Percentiles rank a stretch among this genome's conserved stretches.
These are phyloP conservation scores for Lachancea dasiensis DNA, from an alignment of 805 yeast genomes.

Conservation along the genomic window DNA sequence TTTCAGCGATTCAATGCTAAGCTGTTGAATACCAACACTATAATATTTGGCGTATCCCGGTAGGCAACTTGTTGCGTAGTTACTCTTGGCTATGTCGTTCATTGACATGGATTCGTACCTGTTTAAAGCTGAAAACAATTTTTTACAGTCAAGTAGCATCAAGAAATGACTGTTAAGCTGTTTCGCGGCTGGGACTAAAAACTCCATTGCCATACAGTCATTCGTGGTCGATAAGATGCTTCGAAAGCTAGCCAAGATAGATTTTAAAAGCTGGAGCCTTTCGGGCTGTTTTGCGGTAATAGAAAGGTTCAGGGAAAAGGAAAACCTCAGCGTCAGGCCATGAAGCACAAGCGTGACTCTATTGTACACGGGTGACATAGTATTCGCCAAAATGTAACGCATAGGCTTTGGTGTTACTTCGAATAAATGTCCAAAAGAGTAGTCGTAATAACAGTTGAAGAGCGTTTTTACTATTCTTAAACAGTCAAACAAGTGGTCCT, in stretches of 20 bases:
- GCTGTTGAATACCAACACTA: constrained; percentile 1
- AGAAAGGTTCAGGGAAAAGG: constrained; percentile 1
- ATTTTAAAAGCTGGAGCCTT: neutral
- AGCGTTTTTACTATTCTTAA: no score
- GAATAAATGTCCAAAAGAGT: constrained; percentile 1
- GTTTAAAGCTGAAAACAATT: neutral
- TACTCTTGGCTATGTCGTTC: no score
- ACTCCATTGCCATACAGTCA: constrained; percentile 3
- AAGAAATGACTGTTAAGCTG: neutral
- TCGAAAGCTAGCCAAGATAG: constrained; percentile 1
- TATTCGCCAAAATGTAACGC: constrained; percentile 6
- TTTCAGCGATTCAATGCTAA: neutral
- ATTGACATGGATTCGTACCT: no score
- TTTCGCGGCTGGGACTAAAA: constrained; percentile 1
- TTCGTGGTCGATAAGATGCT: neutral
- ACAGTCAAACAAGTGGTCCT: constrained; percentile 6
- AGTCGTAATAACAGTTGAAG: no score
- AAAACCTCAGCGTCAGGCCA: constrained; percentile 8
- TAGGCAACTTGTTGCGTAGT: no score
- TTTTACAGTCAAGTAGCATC: neutral
- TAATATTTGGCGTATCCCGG: constrained; percentile 6
- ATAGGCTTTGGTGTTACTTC: constrained; percentile 6
- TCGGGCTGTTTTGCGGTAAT: neutral
- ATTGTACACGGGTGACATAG: constrained; percentile 6
- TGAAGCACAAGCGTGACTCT: constrained; percentile 3